A percentile compares a stretch with the other conserved stretches of the same genome.
Conservation (phyloP, 805 yeast genomes). For the Suhomyces faveliae region DNA sequence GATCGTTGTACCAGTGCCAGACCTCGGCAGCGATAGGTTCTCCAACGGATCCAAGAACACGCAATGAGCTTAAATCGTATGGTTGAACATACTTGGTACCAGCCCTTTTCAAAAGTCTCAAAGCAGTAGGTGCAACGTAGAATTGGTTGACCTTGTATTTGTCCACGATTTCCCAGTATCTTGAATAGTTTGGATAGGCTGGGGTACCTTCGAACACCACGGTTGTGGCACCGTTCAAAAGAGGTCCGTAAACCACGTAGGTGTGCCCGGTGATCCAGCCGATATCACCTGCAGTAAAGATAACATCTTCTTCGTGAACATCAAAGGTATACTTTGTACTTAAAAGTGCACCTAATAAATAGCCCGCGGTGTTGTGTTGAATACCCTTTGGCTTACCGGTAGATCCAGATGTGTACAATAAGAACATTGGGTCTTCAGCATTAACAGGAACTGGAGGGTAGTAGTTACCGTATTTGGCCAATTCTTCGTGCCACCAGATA, state of each 20-base stretch:
- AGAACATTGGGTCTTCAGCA: slow-evolving; percentile 92
- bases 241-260: slow-evolving; percentile 92
- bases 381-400: slow-evolving; percentile 99
- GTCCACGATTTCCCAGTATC: slow-evolving; percentile 96
- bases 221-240: slow-evolving; percentile 80
- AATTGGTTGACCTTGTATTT: slow-evolving; percentile 90
- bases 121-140: slow-evolving; percentile 98
- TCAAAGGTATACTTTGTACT: slow-evolving; percentile 94
- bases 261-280: slow-evolving; percentile 99
- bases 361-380: slow-evolving; percentile 93
- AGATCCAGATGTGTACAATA: slow-evolving; percentile 96
- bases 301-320: slow-evolving; percentile 79
- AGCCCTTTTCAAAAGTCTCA: slow-evolving; percentile 83
- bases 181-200: slow-evolving; percentile 90
- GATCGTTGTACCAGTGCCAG: slow-evolving; percentile 97
- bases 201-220: slow-evolving; percentile 97
- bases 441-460: slow-evolving; percentile 83
- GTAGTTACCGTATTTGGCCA: slow-evolving; percentile 76
- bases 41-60: slow-evolving; percentile 96
- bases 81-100: slow-evolving; percentile 81
- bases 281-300: slow-evolving; percentile 97
- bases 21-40: slow-evolving; percentile 98
- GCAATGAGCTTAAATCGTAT: slow-evolving; percentile 79
- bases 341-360: slow-evolving; percentile 85
- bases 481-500: slow-evolving; percentile 93